phyloP scores from a whole-genome alignment of 2,329 filamentous ascomycete genomes.

The Colletotrichum liaoningense region DNA sequence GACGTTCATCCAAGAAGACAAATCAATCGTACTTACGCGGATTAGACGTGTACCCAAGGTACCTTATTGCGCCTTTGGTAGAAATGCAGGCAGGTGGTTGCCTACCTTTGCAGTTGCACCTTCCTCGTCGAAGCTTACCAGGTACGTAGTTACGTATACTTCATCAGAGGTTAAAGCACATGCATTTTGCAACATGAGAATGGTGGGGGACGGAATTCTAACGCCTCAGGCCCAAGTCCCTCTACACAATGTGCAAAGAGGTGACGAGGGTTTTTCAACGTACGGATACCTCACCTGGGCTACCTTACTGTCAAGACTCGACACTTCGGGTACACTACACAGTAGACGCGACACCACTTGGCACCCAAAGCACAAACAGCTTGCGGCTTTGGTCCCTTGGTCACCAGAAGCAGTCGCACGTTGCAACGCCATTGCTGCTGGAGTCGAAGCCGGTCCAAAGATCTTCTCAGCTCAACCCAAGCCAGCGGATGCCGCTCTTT shows the following conservation, averaged over 20 bases:
- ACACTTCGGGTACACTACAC: not conserved
- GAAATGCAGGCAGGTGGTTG: too few species aligned
- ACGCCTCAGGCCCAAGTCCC: slow-evolving; percentile 21
- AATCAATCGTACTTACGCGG: not conserved
- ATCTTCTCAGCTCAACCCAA: slow-evolving; percentile 7
- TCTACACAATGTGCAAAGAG: slow-evolving; percentile 4
- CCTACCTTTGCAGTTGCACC: not conserved
- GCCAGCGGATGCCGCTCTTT: slow-evolving; percentile 23
- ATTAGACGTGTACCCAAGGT: not conserved
- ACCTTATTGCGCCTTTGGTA: too few species aligned
- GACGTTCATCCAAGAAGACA: not conserved
- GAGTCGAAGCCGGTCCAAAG: not conserved
- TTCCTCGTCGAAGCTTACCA: not conserved
- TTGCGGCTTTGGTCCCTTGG: not conserved
- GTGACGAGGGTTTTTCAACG: not conserved
- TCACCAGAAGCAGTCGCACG: not conserved
- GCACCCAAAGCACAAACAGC: slow-evolving; percentile 18
- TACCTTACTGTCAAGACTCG: not conserved
- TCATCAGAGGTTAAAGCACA: not conserved
- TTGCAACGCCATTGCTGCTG: not conserved
- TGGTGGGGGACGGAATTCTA: not conserved
- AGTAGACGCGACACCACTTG: slow-evolving; percentile 2
- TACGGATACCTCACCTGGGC: not conserved
- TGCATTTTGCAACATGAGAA: slow-evolving; percentile 1
- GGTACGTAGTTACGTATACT: not conserved